These are phyloP conservation scores for Aspergillus sergii DNA, from an alignment of 2,329 filamentous ascomycete species.

Conservation along the genomic window DNA sequence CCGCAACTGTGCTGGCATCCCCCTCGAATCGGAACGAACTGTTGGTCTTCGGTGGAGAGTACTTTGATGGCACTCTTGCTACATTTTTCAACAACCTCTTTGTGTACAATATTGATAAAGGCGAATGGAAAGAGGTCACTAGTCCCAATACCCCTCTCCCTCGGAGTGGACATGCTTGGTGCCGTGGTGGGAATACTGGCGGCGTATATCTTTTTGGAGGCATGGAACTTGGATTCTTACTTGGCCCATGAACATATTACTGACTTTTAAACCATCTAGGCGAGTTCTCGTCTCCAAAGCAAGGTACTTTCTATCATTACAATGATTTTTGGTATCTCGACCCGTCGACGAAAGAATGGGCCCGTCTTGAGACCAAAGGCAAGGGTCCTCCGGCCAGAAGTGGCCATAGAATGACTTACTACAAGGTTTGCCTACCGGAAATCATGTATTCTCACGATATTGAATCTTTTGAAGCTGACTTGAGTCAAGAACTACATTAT, in stretches of 20 bases:
- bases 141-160: constrained; percentile 90
- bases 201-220: constrained; percentile 89
- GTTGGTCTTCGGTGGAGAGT: constrained; percentile 91
- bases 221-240: constrained; percentile 16
- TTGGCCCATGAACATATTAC: neutral
- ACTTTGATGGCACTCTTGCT: constrained; percentile 88
- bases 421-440: constrained; percentile 58
- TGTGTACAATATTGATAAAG: constrained; percentile 74
- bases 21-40: constrained; percentile 86
- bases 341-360: constrained; percentile 84
- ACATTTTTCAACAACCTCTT: constrained; percentile 69
- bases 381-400: constrained; percentile 81
- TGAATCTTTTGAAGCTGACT: constrained; percentile 3
- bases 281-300: constrained; percentile 94
- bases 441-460: neutral
- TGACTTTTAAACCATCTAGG: constrained; percentile 41
- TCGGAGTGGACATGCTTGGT: constrained; percentile 92
- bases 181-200: constrained; percentile 79
- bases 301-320: constrained; percentile 98
- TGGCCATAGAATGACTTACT: constrained; percentile 94
- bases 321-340: constrained; percentile 97
- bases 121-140: constrained; percentile 89
- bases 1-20: constrained; percentile 79
- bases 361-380: constrained; percentile 73
- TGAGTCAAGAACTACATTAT: constrained; percentile 75